Evolutionary conservation across 306 rosid genomes (phyloP), one percentile per base, ranked within the genome.

Genomic region (barrel medic (Medicago truncatula)): DNA sequence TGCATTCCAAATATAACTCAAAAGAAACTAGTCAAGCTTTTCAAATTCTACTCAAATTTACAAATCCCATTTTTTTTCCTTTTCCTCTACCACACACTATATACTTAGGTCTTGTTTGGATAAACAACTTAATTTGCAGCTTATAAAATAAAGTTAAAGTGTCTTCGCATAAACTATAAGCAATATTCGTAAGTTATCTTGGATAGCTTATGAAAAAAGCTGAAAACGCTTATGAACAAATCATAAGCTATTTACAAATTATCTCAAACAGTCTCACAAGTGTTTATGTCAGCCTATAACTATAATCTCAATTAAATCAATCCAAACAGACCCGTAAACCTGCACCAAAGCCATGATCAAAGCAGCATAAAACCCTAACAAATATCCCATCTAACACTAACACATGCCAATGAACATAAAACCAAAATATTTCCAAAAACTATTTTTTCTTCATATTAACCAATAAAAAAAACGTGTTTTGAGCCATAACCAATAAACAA

Each of bases 1-100:
- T 56, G 46, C 61, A 23, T 43, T 59, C 65, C 16, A 41, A 36
- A 52, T 5, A 75, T 9, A 75, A 47, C 46, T 50, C 67, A 61
- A 66, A 74, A 58, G 7, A 52, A 39, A 38, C 50, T 9, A 41
- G 5, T 47, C 62, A 36, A 16, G 14, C 53, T 36, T 46, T 6
- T 20, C 71, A 18, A 75, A 43, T 60, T 47, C 53, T 14, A 40
- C 28, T n/a, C 43, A 67, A 66, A 41, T 8, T n/a, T 14, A 21
- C 58, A 40, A 39, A 20, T n/a, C 38, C 10, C 20, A 9, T 9
- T 34, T 28, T 28, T 52, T n/a, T 52, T 9, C 54, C 63, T 4
- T 34, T 12, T 54, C 71, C 49, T 16, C 49, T 31, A 9, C 17
- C 40, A 70, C 1, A 18, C 50, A 31, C 36, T n/a, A 16, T 9